Evolutionary conservation across 371 early-diverging fungal species (phyloP).

Genomic region (Actinomortierella wolfii): DNA sequence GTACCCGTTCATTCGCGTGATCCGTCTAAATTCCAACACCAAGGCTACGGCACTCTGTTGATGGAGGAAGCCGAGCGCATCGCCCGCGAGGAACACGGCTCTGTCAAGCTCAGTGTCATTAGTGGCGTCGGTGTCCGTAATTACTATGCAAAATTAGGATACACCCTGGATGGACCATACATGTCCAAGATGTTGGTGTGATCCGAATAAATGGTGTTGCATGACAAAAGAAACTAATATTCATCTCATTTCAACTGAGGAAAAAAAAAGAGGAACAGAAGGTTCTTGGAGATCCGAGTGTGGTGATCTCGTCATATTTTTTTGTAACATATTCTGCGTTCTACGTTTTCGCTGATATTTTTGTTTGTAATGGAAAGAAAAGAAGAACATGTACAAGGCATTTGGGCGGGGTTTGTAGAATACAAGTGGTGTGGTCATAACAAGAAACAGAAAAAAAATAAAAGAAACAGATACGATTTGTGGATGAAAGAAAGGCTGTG

Average conservation of each 20-base stretch:
- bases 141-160: slow-evolving; percentile 99
- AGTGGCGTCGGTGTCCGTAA: slow-evolving; percentile 98
- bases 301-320: too few relatives aligned
- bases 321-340: background rate
- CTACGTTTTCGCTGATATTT: slow-evolving; percentile 3
- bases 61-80: slow-evolving; percentile 99
- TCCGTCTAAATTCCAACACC: slow-evolving; percentile 99
- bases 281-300: background rate
- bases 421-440: background rate
- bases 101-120: slow-evolving; percentile 97
- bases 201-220: background rate
- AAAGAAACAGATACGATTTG: background rate
- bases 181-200: slow-evolving; percentile 88
- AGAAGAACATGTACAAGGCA: background rate
- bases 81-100: slow-evolving; percentile 98
- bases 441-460: too few relatives aligned
- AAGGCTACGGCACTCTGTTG: slow-evolving; percentile 98
- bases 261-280: background rate
- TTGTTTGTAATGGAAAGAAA: background rate
- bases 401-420: background rate
- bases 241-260: too few relatives aligned
- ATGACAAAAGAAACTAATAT: background rate
- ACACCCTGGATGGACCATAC: slow-evolving; percentile 96
- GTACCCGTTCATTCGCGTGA: slow-evolving; percentile 97
- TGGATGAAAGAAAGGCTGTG: too few relatives aligned